Evolutionary conservation across 345 rosid genomes (phyloP).

Genomic region (Acer yangbiense): DNA sequence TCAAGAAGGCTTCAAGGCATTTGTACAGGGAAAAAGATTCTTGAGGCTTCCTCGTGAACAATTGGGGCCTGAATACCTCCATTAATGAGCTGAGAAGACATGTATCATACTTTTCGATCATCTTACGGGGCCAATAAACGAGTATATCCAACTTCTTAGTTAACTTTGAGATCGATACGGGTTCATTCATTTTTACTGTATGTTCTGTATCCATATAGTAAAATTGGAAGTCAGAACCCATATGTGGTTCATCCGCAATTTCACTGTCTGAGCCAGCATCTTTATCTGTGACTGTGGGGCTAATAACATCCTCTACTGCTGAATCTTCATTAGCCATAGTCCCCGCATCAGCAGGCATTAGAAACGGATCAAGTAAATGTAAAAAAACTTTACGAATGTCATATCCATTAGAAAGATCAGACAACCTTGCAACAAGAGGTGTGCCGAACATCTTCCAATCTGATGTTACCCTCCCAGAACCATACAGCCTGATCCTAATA

Average conservation of each 20-base stretch:
- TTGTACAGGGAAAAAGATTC: conserved; percentile 60
- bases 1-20: conserved; percentile 75
- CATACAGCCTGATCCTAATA: conserved; percentile 28
- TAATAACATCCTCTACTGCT: conserved; percentile 37
- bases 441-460: conserved; percentile 44
- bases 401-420: conserved; percentile 40
- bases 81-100: conserved; percentile 46
- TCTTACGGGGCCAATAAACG: conserved; percentile 51
- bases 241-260: conserved; percentile 30
- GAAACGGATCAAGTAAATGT: conserved; percentile 53
- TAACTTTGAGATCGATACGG: conserved; percentile 19
- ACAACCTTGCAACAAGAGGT: conserved; percentile 54
- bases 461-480: conserved; percentile 13
- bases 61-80: conserved; percentile 53
- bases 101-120: conserved; percentile 46
- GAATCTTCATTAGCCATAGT: conserved; percentile 36
- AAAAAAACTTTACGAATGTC: conserved; percentile 41
- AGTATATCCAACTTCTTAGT: conserved; percentile 31
- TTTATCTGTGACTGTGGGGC: conserved; percentile 30
- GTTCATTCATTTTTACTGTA: conserved; percentile 37
- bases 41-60: conserved; percentile 43
- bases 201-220: conserved; percentile 15
- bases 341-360: conserved; percentile 33
- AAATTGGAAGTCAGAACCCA: conserved; percentile 41
- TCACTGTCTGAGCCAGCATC: conserved; percentile 33